phyloP scores from a whole-genome alignment of 192 early-diverging fungal species.

The Coemansia sp. region DNA sequence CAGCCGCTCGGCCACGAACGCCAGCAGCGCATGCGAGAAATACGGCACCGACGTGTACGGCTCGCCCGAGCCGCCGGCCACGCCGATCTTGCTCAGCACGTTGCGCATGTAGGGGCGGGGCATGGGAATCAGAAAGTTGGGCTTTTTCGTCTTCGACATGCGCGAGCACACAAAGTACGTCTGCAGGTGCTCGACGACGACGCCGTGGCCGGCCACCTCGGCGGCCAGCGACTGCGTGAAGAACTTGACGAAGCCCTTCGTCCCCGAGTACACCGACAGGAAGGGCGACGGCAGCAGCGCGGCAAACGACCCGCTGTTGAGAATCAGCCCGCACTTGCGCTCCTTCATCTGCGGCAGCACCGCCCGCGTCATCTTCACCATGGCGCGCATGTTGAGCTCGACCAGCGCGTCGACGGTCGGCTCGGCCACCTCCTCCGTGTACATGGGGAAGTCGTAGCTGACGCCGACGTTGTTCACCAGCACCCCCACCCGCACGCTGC shows the following conservation, averaged over 20 bases:
- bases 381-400: slow-evolving; percentile 81
- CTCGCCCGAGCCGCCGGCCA: slow-evolving; percentile 62
- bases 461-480: slow-evolving; percentile 94
- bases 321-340: slow-evolving; percentile 76
- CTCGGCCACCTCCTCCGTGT: slow-evolving; percentile 74
- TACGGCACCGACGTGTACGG: slow-evolving; percentile 54
- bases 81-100: slow-evolving; percentile 70
- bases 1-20: slow-evolving; percentile 35
- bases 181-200: slow-evolving; percentile 89
- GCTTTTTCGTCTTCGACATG: slow-evolving; percentile 89
- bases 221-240: slow-evolving; percentile 88
- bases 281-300: slow-evolving; percentile 80
- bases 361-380: slow-evolving; percentile 77
- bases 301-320: slow-evolving; percentile 92
- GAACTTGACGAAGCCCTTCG: slow-evolving; percentile 87
- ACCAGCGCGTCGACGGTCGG: slow-evolving; percentile 70
- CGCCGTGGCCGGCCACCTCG: slow-evolving; percentile 66
- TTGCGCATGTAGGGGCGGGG: slow-evolving; percentile 73
- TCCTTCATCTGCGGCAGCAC: slow-evolving; percentile 79
- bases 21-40: slow-evolving; percentile 46
- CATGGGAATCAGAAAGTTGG: slow-evolving; percentile 77
- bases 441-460: slow-evolving; percentile 87
- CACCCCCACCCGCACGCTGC: slow-evolving; percentile 51
- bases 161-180: slow-evolving; percentile 94
- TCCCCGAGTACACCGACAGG: slow-evolving; percentile 87